Percentiles rank a stretch among this genome's conserved stretches.
Conservation (phyloP, 148 eudicot genomes). For the Simmondsia chinensis region DNA sequence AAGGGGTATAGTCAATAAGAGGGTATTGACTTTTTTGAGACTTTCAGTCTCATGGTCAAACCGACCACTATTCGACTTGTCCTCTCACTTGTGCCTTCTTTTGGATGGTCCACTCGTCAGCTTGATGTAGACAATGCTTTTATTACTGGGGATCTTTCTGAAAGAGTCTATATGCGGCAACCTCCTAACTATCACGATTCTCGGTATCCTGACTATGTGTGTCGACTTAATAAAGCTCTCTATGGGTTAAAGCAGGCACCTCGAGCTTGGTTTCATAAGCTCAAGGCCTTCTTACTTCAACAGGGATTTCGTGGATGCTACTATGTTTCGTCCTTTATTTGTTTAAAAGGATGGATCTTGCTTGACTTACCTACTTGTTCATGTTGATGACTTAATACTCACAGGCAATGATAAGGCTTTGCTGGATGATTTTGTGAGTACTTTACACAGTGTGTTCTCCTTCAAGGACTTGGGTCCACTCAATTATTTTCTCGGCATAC, state of each 20-base stretch:
- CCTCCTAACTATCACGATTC: background rate
- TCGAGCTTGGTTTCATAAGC: background rate
- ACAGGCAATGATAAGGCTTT: background rate
- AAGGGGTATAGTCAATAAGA: too few relatives aligned
- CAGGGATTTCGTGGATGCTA: background rate
- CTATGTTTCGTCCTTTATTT: background rate
- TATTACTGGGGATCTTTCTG: background rate
- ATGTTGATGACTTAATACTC: constrained; percentile 1
- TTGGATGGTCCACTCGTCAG: background rate
- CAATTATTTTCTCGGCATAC: background rate
- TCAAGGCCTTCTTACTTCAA: background rate
- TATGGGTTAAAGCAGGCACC: constrained; percentile 4
- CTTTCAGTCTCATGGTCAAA: constrained; percentile 2
- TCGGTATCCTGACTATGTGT: background rate
- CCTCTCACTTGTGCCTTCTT: background rate
- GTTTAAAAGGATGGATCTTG: background rate
- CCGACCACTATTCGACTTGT: background rate
- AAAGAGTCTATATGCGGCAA: background rate
- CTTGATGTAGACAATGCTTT: background rate
- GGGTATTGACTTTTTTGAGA: background rate
- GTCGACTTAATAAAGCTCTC: background rate
- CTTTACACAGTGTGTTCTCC: background rate
- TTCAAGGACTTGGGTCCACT: background rate
- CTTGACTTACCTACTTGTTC: background rate
- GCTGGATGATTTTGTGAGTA: background rate